These are phyloP conservation scores for Pseudevernia furfuracea DNA, from an alignment of 495 filamentous ascomycete species.

Conservation along the genomic window DNA sequence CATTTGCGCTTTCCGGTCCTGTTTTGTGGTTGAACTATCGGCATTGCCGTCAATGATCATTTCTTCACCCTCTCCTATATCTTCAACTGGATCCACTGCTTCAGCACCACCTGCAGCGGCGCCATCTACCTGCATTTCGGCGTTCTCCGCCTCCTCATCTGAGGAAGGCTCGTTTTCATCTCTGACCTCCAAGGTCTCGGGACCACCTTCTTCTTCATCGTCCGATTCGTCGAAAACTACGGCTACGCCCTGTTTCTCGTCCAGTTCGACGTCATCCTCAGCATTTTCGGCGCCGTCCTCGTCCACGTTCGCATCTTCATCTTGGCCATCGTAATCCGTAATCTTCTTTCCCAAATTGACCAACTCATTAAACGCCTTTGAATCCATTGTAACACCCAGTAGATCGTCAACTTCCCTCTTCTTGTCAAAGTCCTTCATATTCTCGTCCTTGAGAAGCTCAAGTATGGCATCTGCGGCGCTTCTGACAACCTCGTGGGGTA, in stretches of 20 bases:
- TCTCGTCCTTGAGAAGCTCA: constrained; percentile 88
- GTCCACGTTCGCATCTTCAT: constrained; percentile 86
- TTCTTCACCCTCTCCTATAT: constrained; percentile 50
- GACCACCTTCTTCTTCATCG: constrained; percentile 76
- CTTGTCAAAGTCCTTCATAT: constrained; percentile 95
- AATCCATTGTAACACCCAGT: constrained; percentile 67
- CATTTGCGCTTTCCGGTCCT: constrained; percentile 39
- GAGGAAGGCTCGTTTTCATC: constrained; percentile 68
- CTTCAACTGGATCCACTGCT: constrained; percentile 42
- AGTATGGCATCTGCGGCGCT: constrained; percentile 93
- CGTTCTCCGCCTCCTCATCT: constrained; percentile 51
- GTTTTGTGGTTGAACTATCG: constrained; percentile 35
- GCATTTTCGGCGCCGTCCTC: constrained; percentile 26
- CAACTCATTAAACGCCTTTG: constrained; percentile 94
- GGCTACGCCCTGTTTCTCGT: constrained; percentile 91
- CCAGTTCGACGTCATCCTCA: constrained; percentile 64
- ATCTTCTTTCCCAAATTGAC: constrained; percentile 98
- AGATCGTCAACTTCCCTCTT: constrained; percentile 96
- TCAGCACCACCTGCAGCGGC: constrained; percentile 45
- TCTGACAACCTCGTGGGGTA: constrained; percentile 80
- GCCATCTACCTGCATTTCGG: constrained; percentile 47
- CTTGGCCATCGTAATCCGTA: constrained; percentile 95
- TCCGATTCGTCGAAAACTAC: constrained; percentile 93
- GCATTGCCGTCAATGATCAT: constrained; percentile 70
- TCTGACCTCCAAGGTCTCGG: constrained; percentile 67